Evolutionary conservation across 352 stramenopile genomes (phyloP), one percentile per base, ranked within the genome.

Genomic region (Peronospora belbahrii): DNA sequence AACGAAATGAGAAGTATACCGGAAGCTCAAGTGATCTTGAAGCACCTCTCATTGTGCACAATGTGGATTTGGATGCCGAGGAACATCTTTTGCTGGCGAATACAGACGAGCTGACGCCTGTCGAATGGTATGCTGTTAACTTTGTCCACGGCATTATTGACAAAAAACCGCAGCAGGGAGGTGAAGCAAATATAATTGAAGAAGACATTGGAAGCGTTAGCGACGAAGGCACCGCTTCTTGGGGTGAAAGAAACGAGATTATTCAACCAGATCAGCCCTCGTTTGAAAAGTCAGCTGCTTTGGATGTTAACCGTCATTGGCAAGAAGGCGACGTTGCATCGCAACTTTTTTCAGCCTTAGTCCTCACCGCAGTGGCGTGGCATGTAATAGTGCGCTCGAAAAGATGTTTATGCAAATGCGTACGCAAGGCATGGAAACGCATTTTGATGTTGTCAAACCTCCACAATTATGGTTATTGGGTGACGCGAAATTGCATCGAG

Each of bases 41-140:
- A 35, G 42, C 39, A 6, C 57, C 70, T 14, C 56, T 93, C 6
- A 44, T 69, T 14, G 78, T 88, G 2, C 47, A 77, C n/a, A 70
- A 77, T 23, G 67, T 70, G 18, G 82, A 93, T 48, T 39, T 93
- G 23, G 73, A 88, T 52, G 64, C 79, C 3, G 76, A 90, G 41
- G 82, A 93, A 34, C 82, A 93, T 48, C 59, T 93, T 20, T 60
- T 93, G 30, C 48, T 93, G 3, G 75, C 79, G 8, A 90, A 88
- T 50, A 85, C 77, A 6, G 82, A 93, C 51, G 82, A 93, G 18
- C 52, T 93, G 9, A 87, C 67, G 14, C 79, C 78, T 13, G 75
- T 93, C 31, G 81, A 93, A 56, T 93, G 81, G 81, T 90, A 88
- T 34, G 78, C 81, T 1, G 81, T 93, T 14, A 82, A 86, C 40